Evolutionary conservation across 495 filamentous ascomycete genomes (phyloP), one percentile per base, ranked within the genome.

Genomic region (Physcia stellaris): DNA sequence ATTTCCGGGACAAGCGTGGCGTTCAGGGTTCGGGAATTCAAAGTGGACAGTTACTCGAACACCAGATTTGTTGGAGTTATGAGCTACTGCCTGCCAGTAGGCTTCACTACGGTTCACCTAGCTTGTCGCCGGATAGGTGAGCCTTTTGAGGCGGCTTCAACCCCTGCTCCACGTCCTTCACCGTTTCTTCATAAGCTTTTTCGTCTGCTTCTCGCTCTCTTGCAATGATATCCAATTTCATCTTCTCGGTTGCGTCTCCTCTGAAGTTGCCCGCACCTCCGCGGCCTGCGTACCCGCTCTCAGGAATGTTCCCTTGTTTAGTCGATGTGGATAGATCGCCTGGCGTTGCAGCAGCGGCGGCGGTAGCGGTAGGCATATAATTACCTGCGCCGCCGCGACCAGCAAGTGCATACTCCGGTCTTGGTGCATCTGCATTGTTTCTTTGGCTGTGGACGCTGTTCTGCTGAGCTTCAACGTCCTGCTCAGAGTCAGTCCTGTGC

Each of bases 321-420:
- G 42, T 17, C 6, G 38, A 18, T 7, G 48, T 24, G 16, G 36
- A 40, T 20, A 36, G 35, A 32, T 42, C 38, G 6, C 35, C 24
- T 7, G 39, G 39, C 2, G 36, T 22, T 24, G 19, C 31, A 23
- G 34, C 33, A 9, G 40, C 39, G 27, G 34, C 33, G 7, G 42
- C 34, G 17, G 33, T 21, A 28, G 28, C 34, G 10, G 35, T 32
- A 6, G 23, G 36, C 6, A 15, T 32, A 24, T 38, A 37, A 21
- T 52, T 52, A 0, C 50, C 50, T 27, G 47, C 47, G 20, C 50
- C 50, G 11, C 47, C 50, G n/a, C 46, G 47, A 12, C 47, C 50
- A 11, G 40, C 47, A 2, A 27, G 32, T 15, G 43, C 38, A 16
- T 40, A 41, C 19, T 41, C 21, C n/a, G 42, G n/a, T 10, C 24